Conservation (phyloP, 108 stramenopile genomes). For the Chaetoceros muelleri region DNA sequence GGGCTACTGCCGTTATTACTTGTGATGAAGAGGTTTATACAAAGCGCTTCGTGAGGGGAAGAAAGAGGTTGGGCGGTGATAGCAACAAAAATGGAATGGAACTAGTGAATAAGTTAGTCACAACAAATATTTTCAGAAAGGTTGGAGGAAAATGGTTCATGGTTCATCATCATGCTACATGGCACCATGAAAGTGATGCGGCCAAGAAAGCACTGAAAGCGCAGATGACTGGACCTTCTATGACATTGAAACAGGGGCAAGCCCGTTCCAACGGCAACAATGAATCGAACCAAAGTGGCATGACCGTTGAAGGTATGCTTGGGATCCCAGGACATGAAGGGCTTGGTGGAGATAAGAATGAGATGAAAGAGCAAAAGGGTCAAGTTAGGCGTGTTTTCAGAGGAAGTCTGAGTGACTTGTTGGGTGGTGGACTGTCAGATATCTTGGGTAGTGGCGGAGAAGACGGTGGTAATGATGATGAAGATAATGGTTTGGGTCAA, state of each 20-base stretch:
- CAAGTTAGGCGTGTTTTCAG: conserved; percentile 15
- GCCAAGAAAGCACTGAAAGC: conserved; percentile 46
- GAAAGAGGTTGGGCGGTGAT: conserved; percentile 19
- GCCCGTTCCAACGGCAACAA: neutral
- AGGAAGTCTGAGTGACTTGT: conserved; percentile 28
- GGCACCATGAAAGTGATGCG: conserved; percentile 68
- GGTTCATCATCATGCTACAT: conserved; percentile 73
- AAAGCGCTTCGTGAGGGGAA: conserved; percentile 41
- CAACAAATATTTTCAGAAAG: conserved; percentile 82
- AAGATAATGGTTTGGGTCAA: neutral
- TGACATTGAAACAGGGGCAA: neutral
- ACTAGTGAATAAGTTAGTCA: conserved; percentile 54
- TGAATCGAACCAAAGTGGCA: conserved; percentile 4
- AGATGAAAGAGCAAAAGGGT: conserved; percentile 1
- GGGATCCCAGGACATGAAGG: conserved; percentile 11
- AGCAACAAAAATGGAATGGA: conserved; percentile 10
- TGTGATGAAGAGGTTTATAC: conserved; percentile 76
- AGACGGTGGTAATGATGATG: conserved; percentile 11
- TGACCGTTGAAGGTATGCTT: conserved; percentile 24
- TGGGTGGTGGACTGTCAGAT: conserved; percentile 33
- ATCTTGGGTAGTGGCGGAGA: conserved; percentile 16
- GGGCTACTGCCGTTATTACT: conserved; percentile 55
- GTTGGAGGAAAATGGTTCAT: conserved; percentile 66
- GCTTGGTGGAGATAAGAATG: conserved; percentile 22
- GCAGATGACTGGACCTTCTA: conserved; percentile 6